Percentiles rank a stretch among this genome's conserved stretches.
phyloP scores from a whole-genome alignment of 148 eudicot species.

The Rhododendron henanense region DNA sequence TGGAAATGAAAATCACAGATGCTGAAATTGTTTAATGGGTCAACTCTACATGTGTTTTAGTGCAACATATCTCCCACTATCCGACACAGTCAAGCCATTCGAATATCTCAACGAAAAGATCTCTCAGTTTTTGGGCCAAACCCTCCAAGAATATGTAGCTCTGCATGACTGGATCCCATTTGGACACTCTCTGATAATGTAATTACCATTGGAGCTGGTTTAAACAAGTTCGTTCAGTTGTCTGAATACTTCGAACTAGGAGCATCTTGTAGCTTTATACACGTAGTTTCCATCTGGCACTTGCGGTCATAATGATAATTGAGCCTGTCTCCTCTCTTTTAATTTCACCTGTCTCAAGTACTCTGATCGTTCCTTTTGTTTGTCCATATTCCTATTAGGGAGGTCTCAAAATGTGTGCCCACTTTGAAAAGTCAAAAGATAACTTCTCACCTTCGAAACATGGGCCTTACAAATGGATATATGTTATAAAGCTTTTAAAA shows the following conservation, averaged over 20 bases:
- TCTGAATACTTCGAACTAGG: background rate
- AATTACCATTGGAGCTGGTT: conserved; percentile 1
- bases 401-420: background rate
- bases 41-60: background rate
- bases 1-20: conserved; percentile 2
- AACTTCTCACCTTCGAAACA: background rate
- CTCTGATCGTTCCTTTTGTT: background rate
- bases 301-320: background rate
- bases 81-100: conserved; percentile 4
- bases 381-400: background rate
- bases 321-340: background rate
- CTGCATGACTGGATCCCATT: background rate
- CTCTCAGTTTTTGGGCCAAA: background rate
- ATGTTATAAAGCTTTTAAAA: background rate
- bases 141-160: background rate
- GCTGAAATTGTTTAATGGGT: background rate
- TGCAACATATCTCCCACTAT: background rate
- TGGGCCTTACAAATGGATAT: background rate
- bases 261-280: background rate
- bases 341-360: conserved; percentile 2
- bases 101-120: background rate
- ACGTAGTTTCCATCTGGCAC: background rate
- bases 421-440: background rate
- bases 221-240: background rate
- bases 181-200: background rate